These are phyloP conservation scores for Blepharisma stoltei DNA, from an alignment of 73 alveolate species.

Conservation along the genomic window DNA sequence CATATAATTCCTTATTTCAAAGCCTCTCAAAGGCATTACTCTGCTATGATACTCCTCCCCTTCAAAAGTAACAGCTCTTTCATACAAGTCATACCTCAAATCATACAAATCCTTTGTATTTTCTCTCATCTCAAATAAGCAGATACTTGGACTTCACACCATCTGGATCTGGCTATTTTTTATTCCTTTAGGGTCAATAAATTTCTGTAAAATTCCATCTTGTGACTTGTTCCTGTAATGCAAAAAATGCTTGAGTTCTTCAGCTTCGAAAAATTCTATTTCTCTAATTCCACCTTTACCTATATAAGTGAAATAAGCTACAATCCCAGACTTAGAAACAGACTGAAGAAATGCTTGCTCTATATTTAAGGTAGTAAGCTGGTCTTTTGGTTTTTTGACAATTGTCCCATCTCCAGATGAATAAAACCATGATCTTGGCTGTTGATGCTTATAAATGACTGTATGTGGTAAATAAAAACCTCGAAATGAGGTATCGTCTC, in stretches of 20 bases:
- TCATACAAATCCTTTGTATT: constrained; percentile 59
- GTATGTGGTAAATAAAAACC: constrained; percentile 69
- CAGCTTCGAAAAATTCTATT: constrained; percentile 71
- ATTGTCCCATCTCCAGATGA: constrained; percentile 73
- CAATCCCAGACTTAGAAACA: constrained; percentile 58
- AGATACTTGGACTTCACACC: constrained; percentile 77
- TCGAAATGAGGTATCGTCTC: constrained; percentile 28
- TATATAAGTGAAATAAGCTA: constrained; percentile 37
- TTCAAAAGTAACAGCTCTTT: constrained; percentile 73
- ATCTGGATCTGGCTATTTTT: constrained; percentile 68
- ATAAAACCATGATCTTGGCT: constrained; percentile 84
- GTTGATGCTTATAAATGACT: constrained; percentile 66
- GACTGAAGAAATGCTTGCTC: constrained; percentile 60
- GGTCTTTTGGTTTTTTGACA: constrained; percentile 64
- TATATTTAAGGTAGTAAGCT: constrained; percentile 57
- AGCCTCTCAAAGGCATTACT: constrained; percentile 57
- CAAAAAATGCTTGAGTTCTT: constrained; percentile 57
- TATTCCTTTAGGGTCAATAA: constrained; percentile 69
- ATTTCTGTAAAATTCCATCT: constrained; percentile 72
- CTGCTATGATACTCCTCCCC: constrained; percentile 76
- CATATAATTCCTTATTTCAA: constrained; percentile 66
- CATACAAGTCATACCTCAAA: constrained; percentile 54
- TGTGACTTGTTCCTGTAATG: constrained; percentile 65
- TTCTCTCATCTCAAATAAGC: constrained; percentile 66
- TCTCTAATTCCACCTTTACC: constrained; percentile 46